Evolutionary conservation across 2,329 filamentous ascomycete genomes (phyloP), one percentile per base, ranked within the genome.

Genomic region (Epichloe glyceriae): DNA sequence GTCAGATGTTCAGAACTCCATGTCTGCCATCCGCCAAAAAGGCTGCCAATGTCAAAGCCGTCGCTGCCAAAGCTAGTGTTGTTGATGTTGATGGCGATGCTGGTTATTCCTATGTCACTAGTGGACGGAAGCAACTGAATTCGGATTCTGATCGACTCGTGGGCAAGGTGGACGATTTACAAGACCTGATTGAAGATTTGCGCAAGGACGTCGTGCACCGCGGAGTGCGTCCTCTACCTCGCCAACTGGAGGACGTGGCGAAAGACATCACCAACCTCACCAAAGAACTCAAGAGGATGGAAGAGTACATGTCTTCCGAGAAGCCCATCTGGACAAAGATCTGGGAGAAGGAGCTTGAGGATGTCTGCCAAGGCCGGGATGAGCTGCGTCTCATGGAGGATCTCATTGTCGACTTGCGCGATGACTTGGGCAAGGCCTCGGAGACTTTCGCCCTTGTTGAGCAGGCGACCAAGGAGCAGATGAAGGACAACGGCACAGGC

Each of bases 251-350:
- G 68, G 74, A 73, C 38, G 90, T 96, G 19, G 85, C 85, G 57
- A 94, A 93, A 68, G 91, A 97, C 60, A 89, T 98, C 55, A 82
- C 83, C 46, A 70, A 75, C 50, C 82, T 93, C 34, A 86, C 83
- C 46, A 84, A 88, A 62, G 90, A 96, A 62, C 80, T 98, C 55
- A 93, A 88, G 76, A 90, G 87, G 70, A 85, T 98, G 78, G 87
- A 95, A 64, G 90, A 95, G 15, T 95, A 86, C 72, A 79, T 98
- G 70, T 84, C 83, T 60, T 80, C 81, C 45, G 93, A 98, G 76
- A 95, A 95, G 67, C 93, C 93, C 0, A 75, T 96, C 52, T 98
- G 93, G 91, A 96, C 89, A 50, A 96, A 96, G 79, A 95, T 97
- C 56, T 98, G 93, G 93, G 91, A 97, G 77, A 90, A 94, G 69